Base-by-base conservation (phyloP, 176 grass and related monocot genomes). In the Musa schizocarpa region DNA sequence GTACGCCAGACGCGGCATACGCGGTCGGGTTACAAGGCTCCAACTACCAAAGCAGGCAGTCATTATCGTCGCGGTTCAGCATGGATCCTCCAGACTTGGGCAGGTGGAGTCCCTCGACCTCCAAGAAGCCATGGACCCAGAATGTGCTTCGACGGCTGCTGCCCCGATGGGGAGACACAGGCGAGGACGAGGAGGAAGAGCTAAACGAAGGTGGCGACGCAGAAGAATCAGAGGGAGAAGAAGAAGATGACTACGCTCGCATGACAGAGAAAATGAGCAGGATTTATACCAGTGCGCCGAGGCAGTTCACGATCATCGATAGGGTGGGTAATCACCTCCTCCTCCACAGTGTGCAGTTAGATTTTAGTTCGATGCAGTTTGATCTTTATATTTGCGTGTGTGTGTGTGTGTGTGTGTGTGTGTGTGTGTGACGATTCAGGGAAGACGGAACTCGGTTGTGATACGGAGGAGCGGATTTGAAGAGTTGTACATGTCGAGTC, bases 1-100 rank as follows among this genome's bases (percentile, higher is more conserved):
- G 94, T 88, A 97, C 94, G 9, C 90, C 88, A 2, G 87, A 89
- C 48, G 94, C 88, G 56, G 87, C 87, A 74, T 97, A 91, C 77
- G 84, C 84, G 0, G 62, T 85, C 68, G 90, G 88, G 48, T 80
- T 93, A 1, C 80, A 91, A 65, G 83, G 86, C 79, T 83, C 84
- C 13, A 87, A 81, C 79, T 97, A 97, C 79, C 82, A 50, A 53
- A 70, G 68, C 82, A 80, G 66, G 50, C 81, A 74, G 69, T 88
- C 90, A 0, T 12, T 82, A 43, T 29, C 81, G n/a, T 88, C 86
- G 9, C 86, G 87, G 68, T 89, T 89, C 58, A 79, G 77, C 76
- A 85, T 97, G 79, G 48, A 87, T 11, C 90, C 84, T 1, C 88
- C 84, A 72, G 81, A 78, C 64, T 82, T 59, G 76, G 10, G 26